Percentiles rank a stretch among this genome's conserved stretches.
Conservation (phyloP, 192 early-diverging fungal species). For the Mycoemilia scoparia region DNA sequence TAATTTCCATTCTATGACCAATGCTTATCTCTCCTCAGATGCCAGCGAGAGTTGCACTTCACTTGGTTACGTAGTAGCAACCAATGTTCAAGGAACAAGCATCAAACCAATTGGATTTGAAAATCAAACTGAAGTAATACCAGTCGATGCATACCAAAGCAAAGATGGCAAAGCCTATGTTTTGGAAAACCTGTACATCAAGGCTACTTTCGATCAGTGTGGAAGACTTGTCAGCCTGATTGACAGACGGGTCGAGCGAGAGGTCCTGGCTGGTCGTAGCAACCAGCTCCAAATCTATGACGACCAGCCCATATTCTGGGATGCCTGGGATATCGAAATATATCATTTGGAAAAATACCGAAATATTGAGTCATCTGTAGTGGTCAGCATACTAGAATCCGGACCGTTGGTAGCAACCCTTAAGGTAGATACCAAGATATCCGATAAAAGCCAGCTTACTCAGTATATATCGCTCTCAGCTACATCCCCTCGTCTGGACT, state of each 20-base stretch:
- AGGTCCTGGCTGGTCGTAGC: constrained; percentile 29
- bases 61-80: constrained; percentile 5
- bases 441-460: constrained; percentile 41
- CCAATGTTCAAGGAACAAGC: constrained; percentile 13
- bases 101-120: constrained; percentile 3
- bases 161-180: constrained; percentile 23
- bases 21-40: too few species aligned
- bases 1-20: too few species aligned
- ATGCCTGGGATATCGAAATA: constrained; percentile 79
- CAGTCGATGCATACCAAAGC: constrained; percentile 11
- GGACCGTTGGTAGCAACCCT: constrained; percentile 71
- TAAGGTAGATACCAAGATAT: constrained; percentile 40
- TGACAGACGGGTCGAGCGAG: constrained; percentile 36
- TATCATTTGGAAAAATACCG: constrained; percentile 81
- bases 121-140: constrained; percentile 1
- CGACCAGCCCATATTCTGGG: constrained; percentile 77
- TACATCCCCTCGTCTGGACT: constrained; percentile 55
- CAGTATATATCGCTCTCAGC: constrained; percentile 68
- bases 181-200: constrained; percentile 61
- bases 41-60: too few species aligned
- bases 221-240: constrained; percentile 54
- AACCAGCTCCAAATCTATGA: constrained; percentile 75
- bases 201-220: constrained; percentile 44
- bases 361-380: constrained; percentile 28
- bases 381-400: constrained; percentile 36